A percentile compares a stretch with the other conserved stretches of the same genome.
Conservation (phyloP, 345 rosid genomes). For the Salix suchowensis region DNA sequence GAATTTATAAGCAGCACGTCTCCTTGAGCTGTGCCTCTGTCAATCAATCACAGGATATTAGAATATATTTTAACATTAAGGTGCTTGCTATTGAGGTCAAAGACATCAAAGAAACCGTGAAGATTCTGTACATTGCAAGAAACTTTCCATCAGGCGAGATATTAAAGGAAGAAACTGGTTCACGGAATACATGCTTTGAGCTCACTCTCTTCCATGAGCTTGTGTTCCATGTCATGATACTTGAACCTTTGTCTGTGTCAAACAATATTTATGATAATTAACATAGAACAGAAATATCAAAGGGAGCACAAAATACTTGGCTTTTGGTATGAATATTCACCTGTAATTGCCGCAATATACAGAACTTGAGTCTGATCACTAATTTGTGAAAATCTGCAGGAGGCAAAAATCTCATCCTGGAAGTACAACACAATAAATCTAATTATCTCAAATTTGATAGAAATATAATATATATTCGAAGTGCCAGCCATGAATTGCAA, state of each 20-base stretch:
- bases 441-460: constrained; percentile 14
- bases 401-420: constrained; percentile 80
- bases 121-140: constrained; percentile 56
- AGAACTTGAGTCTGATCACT: constrained; percentile 47
- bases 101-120: background rate
- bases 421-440: constrained; percentile 5
- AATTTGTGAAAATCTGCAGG: constrained; percentile 65
- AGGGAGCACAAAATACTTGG: background rate
- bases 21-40: constrained; percentile 75
- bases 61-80: background rate
- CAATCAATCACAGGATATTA: constrained; percentile 6
- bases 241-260: constrained; percentile 55
- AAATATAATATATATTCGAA: background rate
- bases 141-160: constrained; percentile 79
- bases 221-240: constrained; percentile 69
- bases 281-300: background rate
- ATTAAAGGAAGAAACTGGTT: constrained; percentile 59
- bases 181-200: constrained; percentile 51
- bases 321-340: constrained; percentile 27
- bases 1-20: constrained; percentile 58
- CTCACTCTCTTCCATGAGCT: constrained; percentile 54
- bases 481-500: background rate
- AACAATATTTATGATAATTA: constrained; percentile 1
- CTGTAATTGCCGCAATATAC: constrained; percentile 70
- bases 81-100: constrained; percentile 6